Base-by-base conservation (phyloP, 805 yeast species). In the Jamesozyma hellenica region DNA sequence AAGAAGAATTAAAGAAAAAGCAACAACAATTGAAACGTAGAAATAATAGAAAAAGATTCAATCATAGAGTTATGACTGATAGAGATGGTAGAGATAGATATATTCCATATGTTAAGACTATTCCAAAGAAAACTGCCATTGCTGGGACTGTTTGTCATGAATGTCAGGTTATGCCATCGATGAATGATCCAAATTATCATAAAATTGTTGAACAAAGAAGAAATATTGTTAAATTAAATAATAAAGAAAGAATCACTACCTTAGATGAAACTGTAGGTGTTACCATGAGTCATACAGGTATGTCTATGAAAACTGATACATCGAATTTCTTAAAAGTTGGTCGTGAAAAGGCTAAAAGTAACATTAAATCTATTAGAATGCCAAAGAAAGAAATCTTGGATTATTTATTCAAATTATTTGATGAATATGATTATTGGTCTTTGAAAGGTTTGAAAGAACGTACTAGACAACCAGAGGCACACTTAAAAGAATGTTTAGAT, bases 351-450 rank as follows among this genome's bases (percentile, higher is more conserved):
- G 63, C 67, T 21, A 66, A 65, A 48, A 65, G 68, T 48, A 42
- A 36, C 42, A 61, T 63, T 28, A 80, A 94, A 56, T 94, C 96
- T 27, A 85, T 83, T 48, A 76, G 98, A 59, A 84, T 92, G 81
- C 95, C 95, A 29, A 79, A 84, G 66, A 85, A 83, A 58, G 96
- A 87, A 47, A 72, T 92, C 42, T 73, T 90, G 71, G 96, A 88
- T 61, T 65, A 84, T 49, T 66, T 92, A 50, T 92, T 92, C 75
- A 74, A 82, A 50, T 68, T 90, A 52, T 92, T 92, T 62, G 96
- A 87, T 61, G 94, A 88, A 59, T 86, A 82, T 60, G 96, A 90
- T 57, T 92, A 88, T 62, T 92, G 98, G 98, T 79, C 92, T 10
- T 71, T 92, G 71, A 87, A 87, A 63, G 96, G 96, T 30, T 68